A percentile compares a stretch with the other conserved stretches of the same genome.
Conservation (phyloP, 352 stramenopile genomes). For the Phytopythium helicoides region DNA sequence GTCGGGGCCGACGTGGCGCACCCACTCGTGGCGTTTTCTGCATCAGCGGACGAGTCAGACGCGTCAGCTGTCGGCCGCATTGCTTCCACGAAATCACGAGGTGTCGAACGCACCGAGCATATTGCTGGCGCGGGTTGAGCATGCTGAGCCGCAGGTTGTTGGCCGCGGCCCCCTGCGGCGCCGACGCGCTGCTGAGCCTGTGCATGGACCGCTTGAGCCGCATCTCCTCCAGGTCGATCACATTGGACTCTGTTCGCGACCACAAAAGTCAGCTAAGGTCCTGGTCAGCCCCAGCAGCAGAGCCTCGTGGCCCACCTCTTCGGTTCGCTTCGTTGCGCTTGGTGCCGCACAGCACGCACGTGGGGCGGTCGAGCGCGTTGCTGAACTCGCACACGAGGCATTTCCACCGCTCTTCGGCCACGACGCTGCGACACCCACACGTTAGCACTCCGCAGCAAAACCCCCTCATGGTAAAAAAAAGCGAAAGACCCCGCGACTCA, state of each 20-base stretch:
- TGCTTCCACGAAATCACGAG: neutral
- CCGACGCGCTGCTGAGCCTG: slow-evolving; percentile 4
- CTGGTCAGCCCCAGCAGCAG: too few species aligned
- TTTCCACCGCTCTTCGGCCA: slow-evolving; percentile 68
- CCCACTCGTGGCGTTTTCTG: slow-evolving; percentile 79
- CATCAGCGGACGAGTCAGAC: neutral
- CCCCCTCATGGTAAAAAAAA: too few species aligned
- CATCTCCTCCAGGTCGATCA: slow-evolving; percentile 8
- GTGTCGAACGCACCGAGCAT: slow-evolving; percentile 30
- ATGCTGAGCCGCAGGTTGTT: slow-evolving; percentile 45
- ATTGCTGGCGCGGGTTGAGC: slow-evolving; percentile 73
- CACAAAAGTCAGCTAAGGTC: too few species aligned
- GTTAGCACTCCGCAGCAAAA: too few species aligned
- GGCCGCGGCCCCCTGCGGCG: slow-evolving; percentile 11
- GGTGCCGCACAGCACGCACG: slow-evolving; percentile 70
- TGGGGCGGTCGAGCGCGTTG: slow-evolving; percentile 57
- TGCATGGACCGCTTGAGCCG: slow-evolving; percentile 17
- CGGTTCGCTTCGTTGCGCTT: slow-evolving; percentile 33
- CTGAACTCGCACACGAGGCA: slow-evolving; percentile 79
- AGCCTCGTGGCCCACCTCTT: neutral
- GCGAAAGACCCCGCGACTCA: slow-evolving; percentile 16
- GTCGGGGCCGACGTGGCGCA: slow-evolving; percentile 56
- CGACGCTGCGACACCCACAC: slow-evolving; percentile 17
- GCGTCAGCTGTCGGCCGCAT: neutral
- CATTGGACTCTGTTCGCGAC: slow-evolving; percentile 5